Evolutionary conservation across 2,329 filamentous ascomycete genomes (phyloP).

Genomic region (Botryotinia globosa): DNA sequence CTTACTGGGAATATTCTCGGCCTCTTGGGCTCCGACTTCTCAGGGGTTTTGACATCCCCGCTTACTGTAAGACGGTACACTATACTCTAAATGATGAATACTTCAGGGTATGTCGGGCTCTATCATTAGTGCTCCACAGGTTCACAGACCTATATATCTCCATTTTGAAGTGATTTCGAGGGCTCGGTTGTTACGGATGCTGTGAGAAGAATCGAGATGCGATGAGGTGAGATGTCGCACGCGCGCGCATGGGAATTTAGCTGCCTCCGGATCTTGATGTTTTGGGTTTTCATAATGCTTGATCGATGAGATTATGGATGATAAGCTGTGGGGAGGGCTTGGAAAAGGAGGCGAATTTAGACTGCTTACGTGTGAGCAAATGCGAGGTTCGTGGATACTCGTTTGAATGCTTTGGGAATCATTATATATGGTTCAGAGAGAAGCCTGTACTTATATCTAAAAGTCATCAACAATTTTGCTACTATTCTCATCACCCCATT

Average conservation of each 20-base stretch:
- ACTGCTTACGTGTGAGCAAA: not conserved
- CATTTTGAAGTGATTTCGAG: not conserved
- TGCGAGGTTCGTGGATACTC: not conserved
- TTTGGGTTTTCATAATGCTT: not conserved
- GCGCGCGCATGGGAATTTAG: not conserved
- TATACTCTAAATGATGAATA: not conserved
- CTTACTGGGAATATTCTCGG: not conserved
- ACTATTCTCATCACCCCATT: not conserved
- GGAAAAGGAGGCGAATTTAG: not conserved
- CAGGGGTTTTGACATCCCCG: constrained; percentile 11
- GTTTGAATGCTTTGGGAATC: not conserved
- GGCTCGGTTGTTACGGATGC: not conserved
- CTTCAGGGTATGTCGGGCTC: not conserved
- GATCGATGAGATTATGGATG: not conserved
- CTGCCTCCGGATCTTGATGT: not conserved
- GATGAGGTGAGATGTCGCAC: not conserved
- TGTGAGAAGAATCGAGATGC: not conserved
- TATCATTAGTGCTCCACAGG: not conserved
- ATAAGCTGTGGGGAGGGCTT: not conserved
- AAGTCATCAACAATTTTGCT: not conserved
- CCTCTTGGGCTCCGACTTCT: not conserved
- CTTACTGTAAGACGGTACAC: not conserved
- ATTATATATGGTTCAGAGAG: not conserved
- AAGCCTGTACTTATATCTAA: not conserved
- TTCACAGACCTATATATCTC: not conserved